Conservation (phyloP, 345 rosid species). For the Melaleuca quinquenervia region DNA sequence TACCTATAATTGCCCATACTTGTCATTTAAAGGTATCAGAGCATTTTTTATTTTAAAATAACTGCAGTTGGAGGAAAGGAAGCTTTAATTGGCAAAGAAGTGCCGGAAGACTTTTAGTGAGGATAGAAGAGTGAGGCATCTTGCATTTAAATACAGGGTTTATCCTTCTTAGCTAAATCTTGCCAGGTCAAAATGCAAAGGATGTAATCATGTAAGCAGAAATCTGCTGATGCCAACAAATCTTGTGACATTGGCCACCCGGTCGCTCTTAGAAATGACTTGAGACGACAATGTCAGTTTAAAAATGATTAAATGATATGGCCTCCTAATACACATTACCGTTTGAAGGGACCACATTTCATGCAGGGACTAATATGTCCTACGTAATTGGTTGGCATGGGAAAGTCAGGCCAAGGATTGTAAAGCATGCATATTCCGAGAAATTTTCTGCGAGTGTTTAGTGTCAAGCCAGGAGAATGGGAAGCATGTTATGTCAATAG, state of each 20-base stretch:
- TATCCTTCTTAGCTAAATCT: not conserved
- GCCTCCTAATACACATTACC: no score
- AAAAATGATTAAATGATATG: not conserved
- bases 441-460: not conserved
- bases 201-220: not conserved
- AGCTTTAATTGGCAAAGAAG: not conserved
- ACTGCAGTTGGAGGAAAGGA: not conserved
- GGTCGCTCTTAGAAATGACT: not conserved
- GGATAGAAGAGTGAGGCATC: not conserved
- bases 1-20: slow-evolving; percentile 40
- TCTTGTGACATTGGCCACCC: not conserved
- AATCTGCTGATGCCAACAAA: not conserved
- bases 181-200: not conserved
- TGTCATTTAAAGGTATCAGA: slow-evolving; percentile 58
- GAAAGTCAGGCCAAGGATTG: not conserved
- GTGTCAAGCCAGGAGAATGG: not conserved
- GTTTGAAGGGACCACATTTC: not conserved
- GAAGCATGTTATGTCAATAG: not conserved
- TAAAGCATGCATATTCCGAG: not conserved
- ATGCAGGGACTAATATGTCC: not conserved
- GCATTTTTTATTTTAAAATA: not conserved
- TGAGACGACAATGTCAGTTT: not conserved
- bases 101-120: not conserved
- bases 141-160: not conserved
- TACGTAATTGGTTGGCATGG: not conserved